Conservation (phyloP, 2,329 filamentous ascomycete genomes). For the Aspergillus tanneri region DNA sequence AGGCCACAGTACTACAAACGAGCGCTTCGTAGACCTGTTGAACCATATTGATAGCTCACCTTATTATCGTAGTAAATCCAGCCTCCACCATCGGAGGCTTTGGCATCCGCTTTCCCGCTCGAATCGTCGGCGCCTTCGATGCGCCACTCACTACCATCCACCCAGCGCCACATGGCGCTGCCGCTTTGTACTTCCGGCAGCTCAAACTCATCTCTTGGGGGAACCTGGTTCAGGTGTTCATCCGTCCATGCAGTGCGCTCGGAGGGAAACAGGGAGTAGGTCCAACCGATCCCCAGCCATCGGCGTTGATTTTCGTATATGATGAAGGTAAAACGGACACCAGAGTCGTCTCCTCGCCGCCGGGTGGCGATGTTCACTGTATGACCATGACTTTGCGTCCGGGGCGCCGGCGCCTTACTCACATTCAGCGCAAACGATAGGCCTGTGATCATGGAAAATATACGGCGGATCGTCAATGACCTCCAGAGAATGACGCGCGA, state of each 20-base stretch:
- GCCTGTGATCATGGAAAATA: constrained; percentile 74
- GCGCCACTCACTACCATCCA: constrained; percentile 78
- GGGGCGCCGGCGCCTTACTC: constrained; percentile 20
- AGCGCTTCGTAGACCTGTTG: too few species aligned
- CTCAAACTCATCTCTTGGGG: constrained; percentile 70
- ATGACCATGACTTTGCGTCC: constrained; percentile 46
- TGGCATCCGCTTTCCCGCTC: constrained; percentile 39
- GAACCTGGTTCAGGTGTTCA: constrained; percentile 82
- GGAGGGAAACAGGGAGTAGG: constrained; percentile 83
- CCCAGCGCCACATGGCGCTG: constrained; percentile 74
- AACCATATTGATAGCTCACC: constrained; percentile 51
- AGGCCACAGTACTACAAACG: background rate
- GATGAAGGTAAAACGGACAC: constrained; percentile 93
- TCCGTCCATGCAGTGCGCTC: constrained; percentile 93
- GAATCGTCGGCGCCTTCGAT: constrained; percentile 65
- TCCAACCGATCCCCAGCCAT: constrained; percentile 96
- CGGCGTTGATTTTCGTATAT: constrained; percentile 94
- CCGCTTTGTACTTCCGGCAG: constrained; percentile 66
- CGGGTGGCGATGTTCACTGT: constrained; percentile 49
- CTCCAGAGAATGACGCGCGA: constrained; percentile 88
- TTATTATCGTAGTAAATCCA: constrained; percentile 99
- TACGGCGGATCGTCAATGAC: constrained; percentile 68
- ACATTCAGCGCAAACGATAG: constrained; percentile 60
- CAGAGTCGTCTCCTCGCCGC: constrained; percentile 57
- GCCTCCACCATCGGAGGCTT: constrained; percentile 61